Evolutionary conservation across 2,329 filamentous ascomycete genomes (phyloP).

Genomic region (Cadophora malorum): DNA sequence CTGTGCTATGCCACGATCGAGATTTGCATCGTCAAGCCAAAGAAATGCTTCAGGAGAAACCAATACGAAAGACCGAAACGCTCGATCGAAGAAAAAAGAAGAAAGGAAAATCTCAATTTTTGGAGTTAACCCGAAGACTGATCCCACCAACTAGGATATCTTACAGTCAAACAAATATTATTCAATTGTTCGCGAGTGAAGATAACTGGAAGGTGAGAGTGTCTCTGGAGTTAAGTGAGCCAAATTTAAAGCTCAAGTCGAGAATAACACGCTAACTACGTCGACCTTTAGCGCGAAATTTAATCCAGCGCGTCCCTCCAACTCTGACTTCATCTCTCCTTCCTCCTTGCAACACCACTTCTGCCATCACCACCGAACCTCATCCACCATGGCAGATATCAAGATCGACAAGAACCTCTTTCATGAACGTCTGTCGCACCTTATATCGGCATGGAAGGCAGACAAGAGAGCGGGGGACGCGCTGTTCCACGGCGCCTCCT

Average conservation of each 20-base stretch:
- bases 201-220: neutral
- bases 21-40: too few species aligned
- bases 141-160: too few species aligned
- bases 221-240: too few species aligned
- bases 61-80: too few species aligned
- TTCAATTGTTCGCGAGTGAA: too few species aligned
- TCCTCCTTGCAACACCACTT: constrained; percentile 22
- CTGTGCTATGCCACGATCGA: too few species aligned
- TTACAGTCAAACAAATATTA: too few species aligned
- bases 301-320: constrained; percentile 36
- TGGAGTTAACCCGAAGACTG: too few species aligned
- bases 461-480: constrained; percentile 89
- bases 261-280: constrained; percentile 10
- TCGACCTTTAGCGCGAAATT: constrained; percentile 34
- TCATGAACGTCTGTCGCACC: constrained; percentile 87
- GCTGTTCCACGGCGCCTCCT: constrained; percentile 84
- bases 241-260: neutral
- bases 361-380: constrained; percentile 38
- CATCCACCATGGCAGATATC: constrained; percentile 69
- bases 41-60: too few species aligned
- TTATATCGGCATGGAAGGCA: constrained; percentile 92
- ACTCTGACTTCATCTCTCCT: constrained; percentile 22
- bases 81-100: too few species aligned
- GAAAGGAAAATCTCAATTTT: too few species aligned
- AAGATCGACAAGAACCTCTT: constrained; percentile 94